These are phyloP conservation scores for Fusarium protoensiforme DNA, from an alignment of 2,329 filamentous ascomycete genomes.

Conservation along the genomic window DNA sequence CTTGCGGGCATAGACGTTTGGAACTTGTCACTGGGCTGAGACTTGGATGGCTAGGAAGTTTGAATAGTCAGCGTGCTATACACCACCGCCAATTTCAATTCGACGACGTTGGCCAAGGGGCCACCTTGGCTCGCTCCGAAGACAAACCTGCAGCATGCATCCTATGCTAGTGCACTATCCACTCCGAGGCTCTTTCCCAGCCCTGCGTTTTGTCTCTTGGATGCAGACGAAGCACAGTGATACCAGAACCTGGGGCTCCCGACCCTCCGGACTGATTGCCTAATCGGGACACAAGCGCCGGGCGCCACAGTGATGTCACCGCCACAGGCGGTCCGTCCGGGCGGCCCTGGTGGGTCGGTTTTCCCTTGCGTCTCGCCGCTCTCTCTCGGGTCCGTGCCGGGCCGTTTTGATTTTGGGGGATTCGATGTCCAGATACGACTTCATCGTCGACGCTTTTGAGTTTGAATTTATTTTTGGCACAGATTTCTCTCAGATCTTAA, in stretches of 20 bases:
- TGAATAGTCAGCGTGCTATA: neutral
- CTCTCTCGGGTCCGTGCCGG: constrained; percentile 33
- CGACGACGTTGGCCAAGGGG: neutral
- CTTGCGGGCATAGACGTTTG: neutral
- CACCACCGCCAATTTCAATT: neutral
- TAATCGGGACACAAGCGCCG: constrained; percentile 8
- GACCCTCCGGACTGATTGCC: constrained; percentile 20
- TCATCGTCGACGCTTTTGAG: constrained; percentile 1
- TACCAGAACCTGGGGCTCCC: neutral
- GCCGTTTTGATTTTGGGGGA: constrained; percentile 3
- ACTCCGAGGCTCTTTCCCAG: constrained; percentile 1
- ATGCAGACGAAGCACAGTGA: neutral
- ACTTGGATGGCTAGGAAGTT: neutral
- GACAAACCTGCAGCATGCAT: neutral
- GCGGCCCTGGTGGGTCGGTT: constrained; percentile 27
- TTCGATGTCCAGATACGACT: constrained; percentile 6
- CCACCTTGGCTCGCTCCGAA: neutral
- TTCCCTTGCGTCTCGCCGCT: constrained; percentile 1
- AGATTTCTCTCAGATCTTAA: neutral
- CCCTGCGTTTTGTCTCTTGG: neutral
- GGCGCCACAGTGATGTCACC: constrained; percentile 11
- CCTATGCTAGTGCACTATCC: neutral
- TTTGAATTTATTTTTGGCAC: constrained; percentile 33
- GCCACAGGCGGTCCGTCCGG: constrained; percentile 29
- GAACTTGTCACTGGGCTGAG: neutral